Conservation (phyloP, 768 basidiomycete genomes). For the Cantharellus anzutake region DNA sequence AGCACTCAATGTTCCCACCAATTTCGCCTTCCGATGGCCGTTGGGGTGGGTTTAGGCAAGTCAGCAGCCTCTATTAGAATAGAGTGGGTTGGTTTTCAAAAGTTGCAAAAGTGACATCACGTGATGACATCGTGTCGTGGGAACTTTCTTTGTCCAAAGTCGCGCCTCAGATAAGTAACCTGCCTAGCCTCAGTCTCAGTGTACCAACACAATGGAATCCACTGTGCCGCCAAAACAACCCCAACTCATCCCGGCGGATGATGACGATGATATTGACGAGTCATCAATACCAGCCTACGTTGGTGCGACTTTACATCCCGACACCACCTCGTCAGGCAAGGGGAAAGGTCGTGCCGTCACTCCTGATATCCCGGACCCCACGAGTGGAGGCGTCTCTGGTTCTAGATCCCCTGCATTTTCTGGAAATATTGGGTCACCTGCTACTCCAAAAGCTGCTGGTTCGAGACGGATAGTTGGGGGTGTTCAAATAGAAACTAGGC, state of each 20-base stretch:
- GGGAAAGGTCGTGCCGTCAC: constrained; percentile 44
- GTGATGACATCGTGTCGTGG: too few relatives aligned
- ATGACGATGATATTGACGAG: constrained; percentile 72
- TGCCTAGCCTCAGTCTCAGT: not conserved
- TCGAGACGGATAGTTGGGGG: constrained; percentile 61
- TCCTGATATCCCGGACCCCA: constrained; percentile 31
- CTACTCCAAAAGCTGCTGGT: constrained; percentile 18
- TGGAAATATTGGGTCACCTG: constrained; percentile 44
- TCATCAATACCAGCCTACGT: constrained; percentile 65
- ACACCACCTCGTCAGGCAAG: constrained; percentile 27
- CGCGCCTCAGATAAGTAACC: too few relatives aligned
- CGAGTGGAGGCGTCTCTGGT: constrained; percentile 16
- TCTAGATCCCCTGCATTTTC: constrained; percentile 27
- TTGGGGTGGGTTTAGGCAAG: too few relatives aligned
- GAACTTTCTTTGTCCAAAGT: too few relatives aligned
- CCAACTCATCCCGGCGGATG: constrained; percentile 26
- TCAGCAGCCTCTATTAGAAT: too few relatives aligned
- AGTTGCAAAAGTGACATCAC: too few relatives aligned
- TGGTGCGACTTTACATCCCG: constrained; percentile 29
- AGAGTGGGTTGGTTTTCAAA: too few relatives aligned
- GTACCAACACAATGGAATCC: constrained; percentile 2
- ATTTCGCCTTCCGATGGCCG: too few relatives aligned
- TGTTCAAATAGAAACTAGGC: constrained; percentile 78
- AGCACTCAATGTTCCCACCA: too few relatives aligned
- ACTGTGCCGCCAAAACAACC: not conserved